A percentile compares a stretch with the other conserved stretches of the same genome.
Evolutionary conservation across 2,329 filamentous ascomycete genomes (phyloP).

Genomic region (Apiospora phragmitis): DNA sequence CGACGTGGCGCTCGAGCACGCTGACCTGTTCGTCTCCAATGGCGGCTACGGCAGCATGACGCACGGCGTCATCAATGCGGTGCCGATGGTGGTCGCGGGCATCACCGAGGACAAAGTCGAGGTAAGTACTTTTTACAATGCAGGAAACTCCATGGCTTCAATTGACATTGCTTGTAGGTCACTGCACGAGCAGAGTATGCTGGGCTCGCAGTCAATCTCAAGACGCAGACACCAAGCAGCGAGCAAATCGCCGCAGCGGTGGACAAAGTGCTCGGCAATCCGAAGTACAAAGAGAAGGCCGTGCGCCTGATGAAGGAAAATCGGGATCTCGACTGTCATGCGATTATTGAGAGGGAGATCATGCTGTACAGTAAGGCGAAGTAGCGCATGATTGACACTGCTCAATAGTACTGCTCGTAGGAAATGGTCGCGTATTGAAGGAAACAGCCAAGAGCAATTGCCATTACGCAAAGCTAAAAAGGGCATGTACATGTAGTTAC

Average conservation of each 20-base stretch:
- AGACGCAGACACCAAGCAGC: constrained; percentile 30
- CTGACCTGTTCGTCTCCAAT: constrained; percentile 29
- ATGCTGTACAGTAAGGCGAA: constrained; percentile 25
- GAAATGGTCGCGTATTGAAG: background rate
- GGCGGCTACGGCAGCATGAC: constrained; percentile 38
- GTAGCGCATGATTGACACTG: background rate
- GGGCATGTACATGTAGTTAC: background rate
- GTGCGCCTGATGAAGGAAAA: constrained; percentile 35
- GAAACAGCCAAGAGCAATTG: background rate
- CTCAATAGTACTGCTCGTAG: background rate
- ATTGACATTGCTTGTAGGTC: background rate
- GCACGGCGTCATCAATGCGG: constrained; percentile 18
- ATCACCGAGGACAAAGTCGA: constrained; percentile 30
- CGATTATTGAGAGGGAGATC: constrained; percentile 21
- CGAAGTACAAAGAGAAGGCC: constrained; percentile 17
- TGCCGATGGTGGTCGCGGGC: constrained; percentile 20
- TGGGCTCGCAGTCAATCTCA: constrained; percentile 46
- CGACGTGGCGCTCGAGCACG: constrained; percentile 44
- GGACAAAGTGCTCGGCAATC: constrained; percentile 14
- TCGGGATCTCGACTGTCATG: constrained; percentile 24
- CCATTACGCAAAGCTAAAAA: background rate
- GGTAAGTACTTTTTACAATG: constrained; percentile 29
- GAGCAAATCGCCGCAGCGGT: constrained; percentile 16
- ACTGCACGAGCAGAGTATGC: constrained; percentile 35
- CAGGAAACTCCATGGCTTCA: background rate